phyloP scores from a whole-genome alignment of 345 rosid genomes.

The Iberis pinnata region DNA sequence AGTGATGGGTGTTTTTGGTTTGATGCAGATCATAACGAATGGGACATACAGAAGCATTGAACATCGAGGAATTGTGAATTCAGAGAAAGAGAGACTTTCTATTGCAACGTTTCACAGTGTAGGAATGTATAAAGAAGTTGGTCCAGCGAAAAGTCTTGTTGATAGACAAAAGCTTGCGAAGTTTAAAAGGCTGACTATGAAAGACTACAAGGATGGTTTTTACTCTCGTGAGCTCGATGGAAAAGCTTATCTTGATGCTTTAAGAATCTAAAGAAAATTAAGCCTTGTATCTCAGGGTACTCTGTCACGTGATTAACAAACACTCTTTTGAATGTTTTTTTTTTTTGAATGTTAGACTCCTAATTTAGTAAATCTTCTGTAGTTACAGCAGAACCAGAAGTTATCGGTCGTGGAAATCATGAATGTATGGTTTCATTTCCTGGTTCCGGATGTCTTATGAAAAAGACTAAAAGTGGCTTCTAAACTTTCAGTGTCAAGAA shows the following conservation, averaged over 20 bases:
- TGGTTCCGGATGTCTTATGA: too few species aligned
- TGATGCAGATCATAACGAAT: conserved; percentile 32
- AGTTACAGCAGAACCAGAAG: too few species aligned
- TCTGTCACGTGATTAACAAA: too few species aligned
- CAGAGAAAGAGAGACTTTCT: conserved; percentile 31
- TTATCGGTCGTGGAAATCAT: too few species aligned
- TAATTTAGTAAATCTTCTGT: too few species aligned
- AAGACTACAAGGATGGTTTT: conserved; percentile 15
- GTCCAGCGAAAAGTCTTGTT: conserved; percentile 24
- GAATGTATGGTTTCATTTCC: too few species aligned
- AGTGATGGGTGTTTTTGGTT: background rate
- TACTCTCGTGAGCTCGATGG: conserved; percentile 26
- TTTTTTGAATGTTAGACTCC: too few species aligned
- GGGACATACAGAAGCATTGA: conserved; percentile 35
- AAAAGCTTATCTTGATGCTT: conserved; percentile 24
- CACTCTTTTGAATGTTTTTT: too few species aligned
- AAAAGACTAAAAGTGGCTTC: too few species aligned
- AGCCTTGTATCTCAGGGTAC: conserved; percentile 4
- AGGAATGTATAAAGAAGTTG: conserved; percentile 21
- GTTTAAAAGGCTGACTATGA: conserved; percentile 15
- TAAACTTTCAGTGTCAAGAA: too few species aligned
- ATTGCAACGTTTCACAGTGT: conserved; percentile 27
- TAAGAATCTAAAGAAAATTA: conserved; percentile 16
- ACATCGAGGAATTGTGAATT: conserved; percentile 33
- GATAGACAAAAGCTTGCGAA: conserved; percentile 21